Evolutionary conservation across 148 eudicot genomes (phyloP).

Genomic region (Amaranthus palmeri): DNA sequence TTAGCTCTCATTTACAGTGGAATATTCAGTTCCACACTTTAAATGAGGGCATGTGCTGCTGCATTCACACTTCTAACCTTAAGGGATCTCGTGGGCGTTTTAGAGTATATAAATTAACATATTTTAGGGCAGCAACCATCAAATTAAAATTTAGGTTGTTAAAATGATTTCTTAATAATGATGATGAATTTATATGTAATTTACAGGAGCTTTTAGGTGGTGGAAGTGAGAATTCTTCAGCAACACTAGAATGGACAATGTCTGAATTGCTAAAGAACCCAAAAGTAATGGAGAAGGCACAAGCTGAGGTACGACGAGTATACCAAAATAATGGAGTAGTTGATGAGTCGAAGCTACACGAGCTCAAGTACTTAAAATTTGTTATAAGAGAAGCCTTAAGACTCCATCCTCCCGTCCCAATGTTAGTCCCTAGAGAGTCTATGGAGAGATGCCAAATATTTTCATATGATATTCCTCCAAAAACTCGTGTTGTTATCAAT

Average conservation of each 20-base stretch:
- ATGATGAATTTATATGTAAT: no score
- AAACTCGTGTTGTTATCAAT: constrained; percentile 30
- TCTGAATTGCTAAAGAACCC: constrained; percentile 38
- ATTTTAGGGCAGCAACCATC: no score
- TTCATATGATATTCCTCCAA: constrained; percentile 20
- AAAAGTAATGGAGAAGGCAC: constrained; percentile 32
- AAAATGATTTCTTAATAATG: no score
- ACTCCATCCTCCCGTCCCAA: constrained; percentile 35
- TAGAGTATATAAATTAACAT: no score
- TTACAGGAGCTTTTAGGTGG: constrained; percentile 15
- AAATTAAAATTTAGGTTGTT: no score
- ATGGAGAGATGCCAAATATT: constrained; percentile 16
- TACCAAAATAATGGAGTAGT: not conserved
- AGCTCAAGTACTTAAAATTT: constrained; percentile 28
- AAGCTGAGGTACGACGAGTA: constrained; percentile 29
- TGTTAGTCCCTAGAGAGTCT: constrained; percentile 30
- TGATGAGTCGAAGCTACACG: constrained; percentile 15
- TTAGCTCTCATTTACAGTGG: no score
- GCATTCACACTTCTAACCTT: no score
- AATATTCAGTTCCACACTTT: no score
- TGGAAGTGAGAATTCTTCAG: constrained; percentile 37
- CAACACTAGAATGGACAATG: constrained; percentile 45
- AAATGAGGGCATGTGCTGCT: no score
- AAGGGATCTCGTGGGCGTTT: no score
- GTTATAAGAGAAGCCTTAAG: constrained; percentile 34